Conservation (phyloP, 169 alveolate species). For the Plasmodium vinckei region DNA sequence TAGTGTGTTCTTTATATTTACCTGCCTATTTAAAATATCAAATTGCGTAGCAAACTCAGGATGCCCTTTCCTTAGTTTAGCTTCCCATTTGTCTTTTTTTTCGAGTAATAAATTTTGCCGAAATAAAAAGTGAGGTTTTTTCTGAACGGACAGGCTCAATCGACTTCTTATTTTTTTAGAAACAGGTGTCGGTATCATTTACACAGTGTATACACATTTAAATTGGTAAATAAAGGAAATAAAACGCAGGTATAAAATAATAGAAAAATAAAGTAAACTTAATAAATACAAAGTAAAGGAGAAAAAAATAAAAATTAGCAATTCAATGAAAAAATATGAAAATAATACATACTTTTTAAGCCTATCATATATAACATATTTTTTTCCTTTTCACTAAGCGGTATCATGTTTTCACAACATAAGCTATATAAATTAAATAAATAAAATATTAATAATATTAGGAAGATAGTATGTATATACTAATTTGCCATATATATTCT, state of each 20-base stretch:
- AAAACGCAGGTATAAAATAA: neutral
- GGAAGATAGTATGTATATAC: too few species aligned
- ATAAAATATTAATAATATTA: too few species aligned
- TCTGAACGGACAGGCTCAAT: conserved; percentile 54
- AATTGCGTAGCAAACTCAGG: conserved; percentile 69
- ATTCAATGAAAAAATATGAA: too few species aligned
- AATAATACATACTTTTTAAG: too few species aligned
- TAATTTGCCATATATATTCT: too few species aligned
- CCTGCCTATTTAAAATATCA: conserved; percentile 66
- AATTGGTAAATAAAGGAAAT: neutral
- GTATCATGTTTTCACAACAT: too few species aligned
- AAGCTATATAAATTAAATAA: too few species aligned
- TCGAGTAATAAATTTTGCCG: conserved; percentile 52
- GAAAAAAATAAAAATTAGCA: too few species aligned
- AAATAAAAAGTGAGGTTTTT: conserved; percentile 63
- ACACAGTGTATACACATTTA: neutral
- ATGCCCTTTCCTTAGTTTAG: conserved; percentile 57
- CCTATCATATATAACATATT: too few species aligned
- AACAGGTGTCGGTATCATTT: conserved; percentile 71
- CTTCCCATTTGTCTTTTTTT: conserved; percentile 53
- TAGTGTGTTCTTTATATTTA: neutral
- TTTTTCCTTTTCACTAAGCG: too few species aligned
- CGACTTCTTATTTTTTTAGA: conserved; percentile 68
- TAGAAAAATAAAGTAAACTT: neutral
- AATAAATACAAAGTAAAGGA: too few species aligned